phyloP scores from a whole-genome alignment of 2,329 filamentous ascomycete species.

The Zasmidium cellare region DNA sequence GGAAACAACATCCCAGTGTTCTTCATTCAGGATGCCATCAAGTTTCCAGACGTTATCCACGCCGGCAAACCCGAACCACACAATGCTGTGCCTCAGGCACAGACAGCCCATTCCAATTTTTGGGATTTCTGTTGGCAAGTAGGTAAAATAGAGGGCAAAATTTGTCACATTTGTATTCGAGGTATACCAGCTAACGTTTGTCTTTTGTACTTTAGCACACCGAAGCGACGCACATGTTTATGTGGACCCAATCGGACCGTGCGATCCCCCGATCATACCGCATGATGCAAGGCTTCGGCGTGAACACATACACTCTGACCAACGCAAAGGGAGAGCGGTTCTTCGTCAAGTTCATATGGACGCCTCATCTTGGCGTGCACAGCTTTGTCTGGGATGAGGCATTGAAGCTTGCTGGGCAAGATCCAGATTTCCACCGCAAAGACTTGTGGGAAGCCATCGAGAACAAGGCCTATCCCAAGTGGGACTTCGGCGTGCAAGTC shows the following conservation, averaged over 20 bases:
- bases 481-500: conserved; percentile 80
- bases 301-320: conserved; percentile 73
- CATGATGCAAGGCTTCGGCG: conserved; percentile 86
- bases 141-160: too few species aligned
- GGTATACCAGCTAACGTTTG: too few species aligned
- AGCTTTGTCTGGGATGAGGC: conserved; percentile 79
- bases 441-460: conserved; percentile 75
- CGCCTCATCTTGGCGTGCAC: conserved; percentile 72
- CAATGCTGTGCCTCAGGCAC: conserved; percentile 70
- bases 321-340: conserved; percentile 66
- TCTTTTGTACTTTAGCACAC: conserved; percentile 64
- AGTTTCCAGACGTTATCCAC: conserved; percentile 68
- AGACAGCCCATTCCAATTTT: conserved; percentile 56
- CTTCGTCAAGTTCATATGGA: conserved; percentile 79
- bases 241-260: conserved; percentile 73
- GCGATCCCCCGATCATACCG: conserved; percentile 60
- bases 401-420: conserved; percentile 70
- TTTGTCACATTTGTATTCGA: too few species aligned
- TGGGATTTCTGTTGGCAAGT: conserved; percentile 78
- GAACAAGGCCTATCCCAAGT: conserved; percentile 68
- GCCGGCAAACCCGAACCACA: conserved; percentile 69
- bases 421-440: conserved; percentile 80
- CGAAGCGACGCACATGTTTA: conserved; percentile 59
- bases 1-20: conserved; percentile 76
- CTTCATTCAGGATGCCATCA: conserved; percentile 74